Evolutionary conservation across 495 filamentous ascomycete species (phyloP).

Genomic region (Talaromyces trachyspermus): DNA sequence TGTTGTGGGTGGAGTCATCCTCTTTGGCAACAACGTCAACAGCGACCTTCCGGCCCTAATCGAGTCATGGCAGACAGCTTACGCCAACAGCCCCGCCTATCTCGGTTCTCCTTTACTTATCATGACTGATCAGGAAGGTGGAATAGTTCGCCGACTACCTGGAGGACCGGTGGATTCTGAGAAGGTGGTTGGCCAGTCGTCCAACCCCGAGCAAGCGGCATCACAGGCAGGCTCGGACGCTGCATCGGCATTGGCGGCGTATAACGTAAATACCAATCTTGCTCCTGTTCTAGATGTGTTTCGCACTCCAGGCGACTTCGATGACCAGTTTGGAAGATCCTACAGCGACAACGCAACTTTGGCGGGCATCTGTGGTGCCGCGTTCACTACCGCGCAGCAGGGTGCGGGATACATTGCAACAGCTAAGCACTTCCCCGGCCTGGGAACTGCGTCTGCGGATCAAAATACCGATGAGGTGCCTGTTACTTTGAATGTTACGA

Average conservation of each 20-base stretch:
- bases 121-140: slow-evolving; percentile 34
- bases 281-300: slow-evolving; percentile 27
- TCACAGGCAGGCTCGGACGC: slow-evolving; percentile 20
- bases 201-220: slow-evolving; percentile 15
- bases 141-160: slow-evolving; percentile 21
- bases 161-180: slow-evolving; percentile 24
- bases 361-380: slow-evolving; percentile 17
- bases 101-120: slow-evolving; percentile 23
- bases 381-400: slow-evolving; percentile 26
- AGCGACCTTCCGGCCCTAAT: slow-evolving; percentile 16
- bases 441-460: slow-evolving; percentile 16
- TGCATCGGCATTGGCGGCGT: slow-evolving; percentile 14
- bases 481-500: slow-evolving; percentile 21
- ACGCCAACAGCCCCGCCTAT: slow-evolving; percentile 17
- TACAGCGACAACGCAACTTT: slow-evolving; percentile 20
- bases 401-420: slow-evolving; percentile 25
- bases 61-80: slow-evolving; percentile 18
- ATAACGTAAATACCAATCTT: slow-evolving; percentile 23
- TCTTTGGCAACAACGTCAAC: slow-evolving; percentile 29
- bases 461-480: slow-evolving; percentile 26
- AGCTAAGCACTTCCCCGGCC: slow-evolving; percentile 28
- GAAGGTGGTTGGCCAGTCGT: slow-evolving; percentile 21
- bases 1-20: slow-evolving; percentile 27
- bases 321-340: slow-evolving; percentile 21
- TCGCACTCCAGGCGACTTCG: slow-evolving; percentile 22